These are phyloP conservation scores for Mycena venus DNA, from an alignment of 768 basidiomycete genomes.

Conservation along the genomic window DNA sequence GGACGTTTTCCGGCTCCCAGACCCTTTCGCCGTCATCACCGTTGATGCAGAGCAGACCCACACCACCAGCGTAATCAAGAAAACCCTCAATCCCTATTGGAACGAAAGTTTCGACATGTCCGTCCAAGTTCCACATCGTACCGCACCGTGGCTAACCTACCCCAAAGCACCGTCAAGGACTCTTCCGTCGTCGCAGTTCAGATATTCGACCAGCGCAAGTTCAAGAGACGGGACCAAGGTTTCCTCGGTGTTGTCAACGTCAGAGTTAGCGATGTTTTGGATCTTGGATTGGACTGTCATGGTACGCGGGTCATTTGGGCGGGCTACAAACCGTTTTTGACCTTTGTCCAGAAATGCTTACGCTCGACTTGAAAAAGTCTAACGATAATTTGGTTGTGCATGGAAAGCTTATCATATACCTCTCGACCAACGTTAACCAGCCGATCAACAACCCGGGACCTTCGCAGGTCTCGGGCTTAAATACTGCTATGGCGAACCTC, in stretches of 20 bases:
- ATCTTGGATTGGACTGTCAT: slow-evolving; percentile 93
- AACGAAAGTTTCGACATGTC: slow-evolving; percentile 99
- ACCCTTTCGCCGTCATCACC: slow-evolving; percentile 98
- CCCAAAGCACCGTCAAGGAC: slow-evolving; percentile 89
- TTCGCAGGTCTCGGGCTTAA: slow-evolving; percentile 73
- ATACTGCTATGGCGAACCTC: slow-evolving; percentile 72
- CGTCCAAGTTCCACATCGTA: slow-evolving; percentile 42
- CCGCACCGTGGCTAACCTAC: slow-evolving; percentile 9
- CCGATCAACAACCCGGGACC: slow-evolving; percentile 90
- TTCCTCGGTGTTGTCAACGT: slow-evolving; percentile 98
- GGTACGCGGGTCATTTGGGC: slow-evolving; percentile 65
- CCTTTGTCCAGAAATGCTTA: slow-evolving; percentile 86
- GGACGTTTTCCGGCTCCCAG: slow-evolving; percentile 95
- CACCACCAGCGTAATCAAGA: slow-evolving; percentile 97
- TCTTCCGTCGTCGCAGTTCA: slow-evolving; percentile 98
- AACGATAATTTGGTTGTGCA: slow-evolving; percentile 98
- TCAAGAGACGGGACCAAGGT: slow-evolving; percentile 98
- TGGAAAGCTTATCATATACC: slow-evolving; percentile 96
- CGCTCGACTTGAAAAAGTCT: slow-evolving; percentile 97
- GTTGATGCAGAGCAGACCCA: slow-evolving; percentile 98
- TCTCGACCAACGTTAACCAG: slow-evolving; percentile 90
- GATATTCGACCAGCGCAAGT: slow-evolving; percentile 99
- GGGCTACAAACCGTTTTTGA: slow-evolving; percentile 2
- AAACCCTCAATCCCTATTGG: slow-evolving; percentile 96
- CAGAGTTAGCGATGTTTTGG: slow-evolving; percentile 89